phyloP scores from a whole-genome alignment of 2,329 filamentous ascomycete genomes.

The Pleoardoris graminearum region DNA sequence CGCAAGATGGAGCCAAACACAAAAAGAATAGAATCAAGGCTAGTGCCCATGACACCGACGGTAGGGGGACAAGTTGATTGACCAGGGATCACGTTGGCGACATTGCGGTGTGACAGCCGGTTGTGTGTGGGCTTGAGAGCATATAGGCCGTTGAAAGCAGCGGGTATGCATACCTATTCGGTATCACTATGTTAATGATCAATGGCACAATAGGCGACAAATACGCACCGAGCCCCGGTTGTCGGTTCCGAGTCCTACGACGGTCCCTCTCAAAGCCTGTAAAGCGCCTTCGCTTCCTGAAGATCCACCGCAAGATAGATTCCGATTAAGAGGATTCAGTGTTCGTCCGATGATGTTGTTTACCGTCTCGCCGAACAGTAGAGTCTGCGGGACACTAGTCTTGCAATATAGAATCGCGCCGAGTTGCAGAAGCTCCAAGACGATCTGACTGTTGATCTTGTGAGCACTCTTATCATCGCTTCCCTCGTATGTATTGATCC shows the following conservation, averaged over 20 bases:
- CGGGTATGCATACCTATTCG: no score
- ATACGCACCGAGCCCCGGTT: constrained; percentile 60
- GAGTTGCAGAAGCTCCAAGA: neutral
- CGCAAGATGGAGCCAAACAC: constrained; percentile 60
- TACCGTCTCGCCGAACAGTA: constrained; percentile 62
- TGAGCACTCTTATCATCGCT: constrained; percentile 4
- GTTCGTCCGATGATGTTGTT: constrained; percentile 65
- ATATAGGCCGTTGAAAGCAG: constrained; percentile 62
- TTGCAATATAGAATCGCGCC: constrained; percentile 60
- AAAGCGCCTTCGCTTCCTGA: constrained; percentile 67
- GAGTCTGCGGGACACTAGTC: constrained; percentile 66
- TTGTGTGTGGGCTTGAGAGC: constrained; percentile 59
- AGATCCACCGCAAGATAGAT: constrained; percentile 62
- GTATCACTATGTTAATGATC: no score
- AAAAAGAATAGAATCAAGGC: constrained; percentile 58
- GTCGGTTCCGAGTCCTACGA: constrained; percentile 62
- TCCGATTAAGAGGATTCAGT: constrained; percentile 60
- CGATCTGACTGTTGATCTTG: neutral
- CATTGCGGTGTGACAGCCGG: constrained; percentile 50
- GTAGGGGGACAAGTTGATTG: constrained; percentile 67
- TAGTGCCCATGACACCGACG: constrained; percentile 65
- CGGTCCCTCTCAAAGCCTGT: constrained; percentile 58
- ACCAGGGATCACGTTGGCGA: constrained; percentile 65
- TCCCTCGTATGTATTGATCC: constrained; percentile 63
- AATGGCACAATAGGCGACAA: no score